phyloP scores from a whole-genome alignment of 768 basidiomycete genomes.

The Rhizopogon vesiculosus region DNA sequence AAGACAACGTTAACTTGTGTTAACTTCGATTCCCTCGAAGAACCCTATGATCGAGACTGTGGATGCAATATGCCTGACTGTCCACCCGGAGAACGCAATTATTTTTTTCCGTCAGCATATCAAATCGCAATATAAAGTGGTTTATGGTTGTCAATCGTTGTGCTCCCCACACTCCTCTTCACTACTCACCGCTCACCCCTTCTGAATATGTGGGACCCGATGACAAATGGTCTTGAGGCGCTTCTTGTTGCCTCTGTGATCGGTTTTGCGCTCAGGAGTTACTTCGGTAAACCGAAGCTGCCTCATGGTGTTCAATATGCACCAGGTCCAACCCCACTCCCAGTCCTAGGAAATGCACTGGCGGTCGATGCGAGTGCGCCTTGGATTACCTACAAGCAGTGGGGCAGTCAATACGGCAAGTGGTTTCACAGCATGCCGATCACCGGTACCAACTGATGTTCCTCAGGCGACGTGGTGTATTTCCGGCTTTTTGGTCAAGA shows the following conservation, averaged over 20 bases:
- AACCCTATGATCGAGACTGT: too few relatives aligned
- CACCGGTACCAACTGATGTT: background rate
- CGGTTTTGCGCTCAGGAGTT: background rate
- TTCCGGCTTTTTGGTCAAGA: conserved; percentile 3
- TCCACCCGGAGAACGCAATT: too few relatives aligned
- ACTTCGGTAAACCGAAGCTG: background rate
- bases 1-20: too few relatives aligned
- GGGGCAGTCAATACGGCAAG: conserved; percentile 37
- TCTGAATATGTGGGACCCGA: background rate
- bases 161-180: too few relatives aligned
- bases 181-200: too few relatives aligned
- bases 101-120: too few relatives aligned
- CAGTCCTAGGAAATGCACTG: conserved; percentile 45
- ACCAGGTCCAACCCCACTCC: conserved; percentile 42
- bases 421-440: background rate
- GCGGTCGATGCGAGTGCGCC: conserved; percentile 38
- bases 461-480: conserved; percentile 3
- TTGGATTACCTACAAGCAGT: conserved; percentile 36
- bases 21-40: too few relatives aligned
- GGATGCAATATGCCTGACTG: too few relatives aligned
- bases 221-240: background rate
- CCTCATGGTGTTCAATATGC: conserved; percentile 16
- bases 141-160: too few relatives aligned
- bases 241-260: background rate
- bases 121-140: too few relatives aligned